Evolutionary conservation across 202 grass and related monocot species (phyloP).

Genomic region (Panicum virgatum): DNA sequence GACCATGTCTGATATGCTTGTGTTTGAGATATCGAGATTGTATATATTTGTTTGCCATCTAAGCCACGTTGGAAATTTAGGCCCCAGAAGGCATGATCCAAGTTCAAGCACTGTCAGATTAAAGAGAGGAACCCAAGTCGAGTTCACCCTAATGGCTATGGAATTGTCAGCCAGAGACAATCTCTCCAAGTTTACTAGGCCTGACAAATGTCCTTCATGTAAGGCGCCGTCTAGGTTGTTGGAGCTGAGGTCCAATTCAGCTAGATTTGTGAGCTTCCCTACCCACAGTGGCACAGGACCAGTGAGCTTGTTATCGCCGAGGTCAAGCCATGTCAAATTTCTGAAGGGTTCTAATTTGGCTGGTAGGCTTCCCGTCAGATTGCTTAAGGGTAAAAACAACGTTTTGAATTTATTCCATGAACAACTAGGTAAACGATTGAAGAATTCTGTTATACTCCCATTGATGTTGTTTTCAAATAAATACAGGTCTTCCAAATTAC

Average conservation of each 20-base stretch:
- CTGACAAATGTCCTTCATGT: constrained; percentile 14
- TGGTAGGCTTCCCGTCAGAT: constrained; percentile 40
- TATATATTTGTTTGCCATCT: not conserved
- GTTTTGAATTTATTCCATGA: constrained; percentile 21
- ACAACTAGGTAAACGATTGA: not conserved
- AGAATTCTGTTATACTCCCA: not conserved
- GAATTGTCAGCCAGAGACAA: not conserved
- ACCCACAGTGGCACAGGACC: constrained; percentile 31
- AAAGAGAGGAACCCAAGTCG: constrained; percentile 17
- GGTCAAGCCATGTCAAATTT: not conserved
- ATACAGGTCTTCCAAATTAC: not conserved
- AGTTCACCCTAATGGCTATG: not conserved
- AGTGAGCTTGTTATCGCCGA: not conserved
- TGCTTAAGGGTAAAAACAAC: not conserved
- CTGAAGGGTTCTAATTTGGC: not conserved
- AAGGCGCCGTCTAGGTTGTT: constrained; percentile 2
- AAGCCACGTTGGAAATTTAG: constrained; percentile 42
- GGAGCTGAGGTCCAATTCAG: not conserved
- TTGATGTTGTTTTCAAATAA: not conserved
- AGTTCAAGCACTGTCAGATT: not conserved
- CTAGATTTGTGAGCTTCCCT: constrained; percentile 21
- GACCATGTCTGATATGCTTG: constrained; percentile 10
- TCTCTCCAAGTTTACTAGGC: not conserved
- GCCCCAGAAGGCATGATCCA: not conserved
- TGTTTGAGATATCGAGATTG: constrained; percentile 3